Base-by-base conservation (phyloP, 2,329 filamentous ascomycete genomes). In the Cercospora sesami region DNA sequence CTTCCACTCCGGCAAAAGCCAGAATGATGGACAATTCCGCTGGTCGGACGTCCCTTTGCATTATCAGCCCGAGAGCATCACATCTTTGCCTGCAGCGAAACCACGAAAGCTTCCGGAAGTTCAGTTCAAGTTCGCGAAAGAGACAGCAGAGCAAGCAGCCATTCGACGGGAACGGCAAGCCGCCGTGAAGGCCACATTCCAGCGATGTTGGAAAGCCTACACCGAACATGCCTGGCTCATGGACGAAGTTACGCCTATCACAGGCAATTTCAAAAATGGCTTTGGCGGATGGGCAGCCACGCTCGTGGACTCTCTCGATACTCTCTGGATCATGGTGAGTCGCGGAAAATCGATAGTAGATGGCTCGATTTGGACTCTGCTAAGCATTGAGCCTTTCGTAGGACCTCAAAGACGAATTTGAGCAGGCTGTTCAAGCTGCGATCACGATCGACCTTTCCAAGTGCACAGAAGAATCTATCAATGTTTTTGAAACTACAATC, bases 401-500 rank as follows among this genome's bases (percentile, higher is more conserved):
- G 55, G 81, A 76, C 1, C 74, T 82, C 71, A 79, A 82, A 64
- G 78, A 80, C n/a, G 82, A 85, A 53, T 85, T 84, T 63, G 74
- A 79, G 16, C 79, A 80, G 26, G 83, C 83, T 1, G 80, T 83
- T 16, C 73, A 77, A n/a, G 81, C 81, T 10, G 75, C 81, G 0
- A 76, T 80, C 51, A 73, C 72, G 26, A 81, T 85, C 60, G 78
- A 84, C 68, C 82, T 84, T 59, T 78, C 79, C 3, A 75, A 76
- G 12, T 74, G 80, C 4, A 76, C 74, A 1, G 69, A 79, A 23
- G 78, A 81, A 21, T 76, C 73, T 18, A 70, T 84, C 72, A 84
- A 84, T 66, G 79, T 84, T 5, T 84, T 84, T 66, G 83, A 85
- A 70, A 84, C 82, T 0, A 84, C 80, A 21, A 84, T 84, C 77